Evolutionary conservation across 2,329 filamentous ascomycete species (phyloP).

Genomic region (Orbilia javanica): DNA sequence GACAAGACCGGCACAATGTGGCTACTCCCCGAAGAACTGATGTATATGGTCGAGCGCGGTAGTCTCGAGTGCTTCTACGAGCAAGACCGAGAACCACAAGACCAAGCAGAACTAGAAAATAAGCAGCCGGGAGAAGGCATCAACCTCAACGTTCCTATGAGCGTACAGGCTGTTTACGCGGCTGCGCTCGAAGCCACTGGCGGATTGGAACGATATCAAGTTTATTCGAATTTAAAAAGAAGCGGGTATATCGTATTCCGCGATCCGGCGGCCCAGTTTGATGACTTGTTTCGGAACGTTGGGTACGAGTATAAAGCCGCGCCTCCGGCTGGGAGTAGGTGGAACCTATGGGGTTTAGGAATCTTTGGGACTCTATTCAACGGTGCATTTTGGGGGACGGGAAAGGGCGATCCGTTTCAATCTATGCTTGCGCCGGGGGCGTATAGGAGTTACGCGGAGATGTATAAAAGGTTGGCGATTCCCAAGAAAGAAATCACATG

Average conservation of each 20-base stretch:
- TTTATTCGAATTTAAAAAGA: slow-evolving; percentile 86
- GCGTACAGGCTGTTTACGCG: slow-evolving; percentile 89
- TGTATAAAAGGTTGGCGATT: slow-evolving; percentile 42
- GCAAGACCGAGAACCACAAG: slow-evolving; percentile 66
- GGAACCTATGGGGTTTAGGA: slow-evolving; percentile 46
- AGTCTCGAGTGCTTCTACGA: slow-evolving; percentile 81
- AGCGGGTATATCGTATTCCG: slow-evolving; percentile 79
- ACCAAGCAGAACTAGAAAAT: slow-evolving; percentile 65
- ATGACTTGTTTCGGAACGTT: slow-evolving; percentile 60
- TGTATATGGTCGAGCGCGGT: slow-evolving; percentile 89
- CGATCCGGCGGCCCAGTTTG: slow-evolving; percentile 38
- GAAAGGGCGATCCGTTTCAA: slow-evolving; percentile 34
- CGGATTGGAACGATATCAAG: slow-evolving; percentile 82
- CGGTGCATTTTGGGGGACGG: not conserved
- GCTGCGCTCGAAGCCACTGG: slow-evolving; percentile 62
- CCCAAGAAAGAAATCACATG: slow-evolving; percentile 59
- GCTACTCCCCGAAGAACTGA: slow-evolving; percentile 89
- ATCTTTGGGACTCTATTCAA: slow-evolving; percentile 46
- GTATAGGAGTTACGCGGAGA: slow-evolving; percentile 42
- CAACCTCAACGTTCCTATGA: slow-evolving; percentile 76
- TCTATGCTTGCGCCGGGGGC: slow-evolving; percentile 33
- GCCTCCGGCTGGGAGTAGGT: not conserved
- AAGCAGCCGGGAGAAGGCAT: slow-evolving; percentile 63
- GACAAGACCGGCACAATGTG: slow-evolving; percentile 77
- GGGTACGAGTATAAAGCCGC: slow-evolving; percentile 57